Conservation (phyloP, 768 basidiomycete species). For the Scleroderma citrinum region DNA sequence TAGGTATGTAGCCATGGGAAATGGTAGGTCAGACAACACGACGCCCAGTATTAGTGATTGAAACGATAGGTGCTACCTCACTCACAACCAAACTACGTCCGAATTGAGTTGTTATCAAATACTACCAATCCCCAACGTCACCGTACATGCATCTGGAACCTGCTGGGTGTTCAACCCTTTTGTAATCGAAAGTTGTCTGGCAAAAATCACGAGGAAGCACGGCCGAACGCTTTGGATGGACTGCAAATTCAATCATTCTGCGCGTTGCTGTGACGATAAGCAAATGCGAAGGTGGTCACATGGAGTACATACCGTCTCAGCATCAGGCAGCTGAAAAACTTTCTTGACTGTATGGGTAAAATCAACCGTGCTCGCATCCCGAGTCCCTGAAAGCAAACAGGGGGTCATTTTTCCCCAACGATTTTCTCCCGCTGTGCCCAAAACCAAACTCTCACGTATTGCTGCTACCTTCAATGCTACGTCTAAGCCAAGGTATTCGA, state of each 20-base stretch:
- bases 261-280: neutral
- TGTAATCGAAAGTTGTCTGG: too few relatives aligned
- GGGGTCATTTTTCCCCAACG: neutral
- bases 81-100: too few relatives aligned
- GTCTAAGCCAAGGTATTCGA: constrained; percentile 11
- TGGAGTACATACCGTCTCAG: neutral
- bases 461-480: constrained; percentile 15
- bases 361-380: neutral
- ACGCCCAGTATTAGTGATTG: too few relatives aligned
- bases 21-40: too few relatives aligned
- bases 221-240: too few relatives aligned
- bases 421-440: neutral
- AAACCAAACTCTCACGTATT: constrained; percentile 15
- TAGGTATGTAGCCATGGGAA: too few relatives aligned
- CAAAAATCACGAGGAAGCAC: too few relatives aligned
- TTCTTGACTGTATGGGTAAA: neutral
- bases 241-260: neutral
- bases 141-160: too few relatives aligned
- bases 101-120: too few relatives aligned
- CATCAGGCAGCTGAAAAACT: neutral
- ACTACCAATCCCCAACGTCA: too few relatives aligned
- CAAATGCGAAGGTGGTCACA: neutral
- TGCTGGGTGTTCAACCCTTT: too few relatives aligned
- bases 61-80: too few relatives aligned
- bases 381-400: neutral